phyloP scores from a whole-genome alignment of 176 grass and related monocot species.

The Elymus sibiricus region DNA sequence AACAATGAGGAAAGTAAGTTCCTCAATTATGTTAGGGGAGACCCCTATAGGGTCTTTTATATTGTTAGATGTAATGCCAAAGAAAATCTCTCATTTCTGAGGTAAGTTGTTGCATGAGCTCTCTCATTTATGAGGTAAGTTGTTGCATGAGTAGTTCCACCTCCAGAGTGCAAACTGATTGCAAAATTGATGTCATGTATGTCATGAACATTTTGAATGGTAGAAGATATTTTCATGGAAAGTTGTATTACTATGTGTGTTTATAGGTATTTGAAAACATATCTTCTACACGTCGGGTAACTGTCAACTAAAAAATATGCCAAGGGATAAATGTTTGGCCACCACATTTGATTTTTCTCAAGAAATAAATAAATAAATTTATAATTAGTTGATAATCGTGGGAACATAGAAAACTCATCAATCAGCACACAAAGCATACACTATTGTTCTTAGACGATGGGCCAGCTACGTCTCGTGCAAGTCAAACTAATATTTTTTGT shows the following conservation, averaged over 20 bases:
- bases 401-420: neutral
- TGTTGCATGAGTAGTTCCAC: neutral
- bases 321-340: neutral
- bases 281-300: too few relatives aligned
- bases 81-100: neutral
- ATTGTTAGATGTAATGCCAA: neutral
- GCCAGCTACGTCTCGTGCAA: neutral
- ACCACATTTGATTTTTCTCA: neutral
- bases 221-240: neutral
- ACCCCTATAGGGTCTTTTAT: neutral
- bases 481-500: conserved; percentile 10
- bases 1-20: neutral
- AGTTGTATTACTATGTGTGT: neutral
- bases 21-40: neutral
- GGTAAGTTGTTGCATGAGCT: too few relatives aligned
- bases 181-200: neutral
- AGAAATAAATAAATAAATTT: neutral
- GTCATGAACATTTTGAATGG: neutral
- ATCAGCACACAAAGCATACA: conserved; percentile 2
- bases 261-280: too few relatives aligned
- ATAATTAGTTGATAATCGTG: neutral
- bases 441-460: neutral
- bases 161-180: neutral
- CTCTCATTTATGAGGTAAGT: neutral
- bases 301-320: neutral